Evolutionary conservation across 2,329 filamentous ascomycete genomes (phyloP).

Genomic region (Ceratocystis alfenasii): DNA sequence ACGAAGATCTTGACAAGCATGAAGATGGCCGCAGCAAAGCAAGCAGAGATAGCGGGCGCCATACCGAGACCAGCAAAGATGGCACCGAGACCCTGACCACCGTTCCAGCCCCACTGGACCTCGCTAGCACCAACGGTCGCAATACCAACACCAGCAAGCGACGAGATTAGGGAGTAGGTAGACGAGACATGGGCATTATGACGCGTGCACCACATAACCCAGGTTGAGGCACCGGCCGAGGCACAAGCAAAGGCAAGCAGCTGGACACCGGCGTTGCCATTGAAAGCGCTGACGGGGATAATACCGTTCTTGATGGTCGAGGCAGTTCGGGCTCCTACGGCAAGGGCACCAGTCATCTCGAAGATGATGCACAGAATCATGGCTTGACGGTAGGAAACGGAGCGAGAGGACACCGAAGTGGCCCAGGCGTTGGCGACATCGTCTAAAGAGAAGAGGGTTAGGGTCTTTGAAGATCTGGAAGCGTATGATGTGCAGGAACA

Average conservation of each 20-base stretch:
- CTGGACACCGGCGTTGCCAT: slow-evolving; percentile 50
- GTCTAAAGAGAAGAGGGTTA: slow-evolving; percentile 35
- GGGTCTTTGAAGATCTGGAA: slow-evolving; percentile 12
- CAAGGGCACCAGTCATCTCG: slow-evolving; percentile 55
- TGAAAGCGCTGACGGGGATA: slow-evolving; percentile 49
- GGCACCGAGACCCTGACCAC: slow-evolving; percentile 55
- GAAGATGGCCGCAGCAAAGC: slow-evolving; percentile 58
- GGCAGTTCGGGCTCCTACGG: slow-evolving; percentile 57
- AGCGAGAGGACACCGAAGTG: slow-evolving; percentile 68
- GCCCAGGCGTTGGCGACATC: slow-evolving; percentile 80
- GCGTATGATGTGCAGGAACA: neutral
- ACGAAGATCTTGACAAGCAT: slow-evolving; percentile 60
- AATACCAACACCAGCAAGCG: slow-evolving; percentile 57
- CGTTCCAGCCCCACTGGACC: slow-evolving; percentile 59
- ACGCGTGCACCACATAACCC: slow-evolving; percentile 71
- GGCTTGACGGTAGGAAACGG: slow-evolving; percentile 56
- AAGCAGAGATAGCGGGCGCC: slow-evolving; percentile 54
- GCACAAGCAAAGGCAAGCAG: slow-evolving; percentile 56
- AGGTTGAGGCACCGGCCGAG: slow-evolving; percentile 51
- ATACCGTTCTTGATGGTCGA: slow-evolving; percentile 72
- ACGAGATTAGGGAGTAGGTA: slow-evolving; percentile 58
- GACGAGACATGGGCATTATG: slow-evolving; percentile 63
- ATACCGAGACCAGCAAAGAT: slow-evolving; percentile 61
- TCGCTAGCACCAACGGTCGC: slow-evolving; percentile 49
- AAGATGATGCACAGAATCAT: slow-evolving; percentile 56